These are phyloP conservation scores for Fraxinus velutina DNA, from an alignment of 305 asterid species.

Conservation along the genomic window DNA sequence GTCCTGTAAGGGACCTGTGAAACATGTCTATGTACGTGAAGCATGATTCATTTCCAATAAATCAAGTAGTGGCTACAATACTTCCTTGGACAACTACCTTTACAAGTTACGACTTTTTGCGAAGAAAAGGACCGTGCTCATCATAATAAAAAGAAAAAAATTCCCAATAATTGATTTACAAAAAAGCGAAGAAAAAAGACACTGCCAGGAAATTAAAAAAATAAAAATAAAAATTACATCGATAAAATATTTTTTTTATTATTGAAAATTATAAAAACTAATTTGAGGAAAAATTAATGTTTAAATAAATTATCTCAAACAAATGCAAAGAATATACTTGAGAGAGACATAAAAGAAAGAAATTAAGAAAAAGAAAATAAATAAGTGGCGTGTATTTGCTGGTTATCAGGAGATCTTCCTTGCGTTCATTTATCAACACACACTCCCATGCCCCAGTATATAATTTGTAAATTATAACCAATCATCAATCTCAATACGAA, in stretches of 20 bases:
- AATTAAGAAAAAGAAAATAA: not conserved
- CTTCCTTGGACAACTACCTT: too few relatives aligned
- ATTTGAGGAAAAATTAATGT: not conserved
- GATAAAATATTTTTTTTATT: not conserved
- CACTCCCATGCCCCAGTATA: slow-evolving; percentile 9
- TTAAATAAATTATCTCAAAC: not conserved
- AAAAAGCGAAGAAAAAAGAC: not conserved
- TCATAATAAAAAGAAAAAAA: too few relatives aligned
- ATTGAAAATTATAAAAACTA: too few relatives aligned
- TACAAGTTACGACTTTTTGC: too few relatives aligned
- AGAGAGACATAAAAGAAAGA: not conserved
- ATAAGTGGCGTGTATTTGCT: slow-evolving; percentile 36
- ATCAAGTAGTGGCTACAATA: too few relatives aligned
- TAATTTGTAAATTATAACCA: not conserved
- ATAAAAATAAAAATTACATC: too few relatives aligned
- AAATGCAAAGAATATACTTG: not conserved
- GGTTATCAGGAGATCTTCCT: slow-evolving; percentile 33
- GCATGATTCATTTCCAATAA: too few relatives aligned
- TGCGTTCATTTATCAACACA: slow-evolving; percentile 32
- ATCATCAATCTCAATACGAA: not conserved
- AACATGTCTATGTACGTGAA: too few relatives aligned
- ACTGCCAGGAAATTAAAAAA: not conserved
- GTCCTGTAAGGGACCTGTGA: too few relatives aligned
- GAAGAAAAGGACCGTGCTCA: too few relatives aligned
- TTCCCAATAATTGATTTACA: too few relatives aligned